Evolutionary conservation across 2,329 filamentous ascomycete genomes (phyloP), one percentile per base, ranked within the genome.

Genomic region (Fusarium sororula): DNA sequence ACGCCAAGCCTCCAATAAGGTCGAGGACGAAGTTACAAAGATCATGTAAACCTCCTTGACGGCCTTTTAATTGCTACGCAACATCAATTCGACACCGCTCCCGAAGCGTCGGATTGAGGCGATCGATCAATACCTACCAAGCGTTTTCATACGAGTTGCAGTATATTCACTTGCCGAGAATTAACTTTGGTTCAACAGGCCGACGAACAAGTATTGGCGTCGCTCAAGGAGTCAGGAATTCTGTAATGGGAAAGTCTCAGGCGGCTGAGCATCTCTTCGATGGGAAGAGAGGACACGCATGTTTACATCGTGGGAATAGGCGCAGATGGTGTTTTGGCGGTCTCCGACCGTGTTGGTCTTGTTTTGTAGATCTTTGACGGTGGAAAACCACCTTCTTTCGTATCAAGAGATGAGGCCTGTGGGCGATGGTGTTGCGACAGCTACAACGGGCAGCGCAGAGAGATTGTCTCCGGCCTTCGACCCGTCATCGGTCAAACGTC

Each of bases 21-120:
- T 94, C 85, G 93, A 96, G 87, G 93, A 95, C 86, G 93, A 95
- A 85, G 91, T 95, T 83, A 95, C 93, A 79, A 96, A 94, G 86
- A 94, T 97, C 85, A 95, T 95, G 92, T 95, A 92, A 83, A 82
- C 79, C 51, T 66, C 51, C 51, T 59, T 56, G 63, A 45, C 54
- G 56, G 61, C 59, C 65, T 57, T 66, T 51, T 65, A 64, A 75
- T 73, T 66, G 65, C 70, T 78, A 66, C 66, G 62, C 69, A 55
- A 64, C 60, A 68, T 51, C 64, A 60, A 56, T 56, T 68, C 75
- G 51, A 66, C 63, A 63, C 51, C 63, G 59, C 70, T 35, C 44
- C 55, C 72, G 55, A 74, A 73, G 63, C 63, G 64, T 65, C 53
- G 67, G 59, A 77, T 55, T 70, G 73, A 77, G 24, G 48, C 72